Evolutionary conservation across 2,329 filamentous ascomycete genomes (phyloP).

Genomic region (Beauveria sp.): DNA sequence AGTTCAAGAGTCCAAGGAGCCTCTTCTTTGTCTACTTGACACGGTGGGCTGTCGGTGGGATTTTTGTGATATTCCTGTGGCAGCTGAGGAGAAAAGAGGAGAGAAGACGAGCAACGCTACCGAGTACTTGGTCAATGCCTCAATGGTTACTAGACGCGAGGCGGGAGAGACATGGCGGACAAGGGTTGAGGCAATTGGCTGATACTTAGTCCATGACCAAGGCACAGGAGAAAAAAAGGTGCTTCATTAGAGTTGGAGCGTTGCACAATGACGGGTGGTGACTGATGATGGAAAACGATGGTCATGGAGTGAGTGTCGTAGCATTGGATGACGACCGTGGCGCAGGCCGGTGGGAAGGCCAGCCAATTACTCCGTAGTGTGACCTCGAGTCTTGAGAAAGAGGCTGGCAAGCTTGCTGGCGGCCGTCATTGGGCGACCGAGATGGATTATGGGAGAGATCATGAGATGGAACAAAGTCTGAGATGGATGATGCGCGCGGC

Average conservation of each 20-base stretch:
- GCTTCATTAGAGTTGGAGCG: no score
- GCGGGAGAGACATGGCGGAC: background rate
- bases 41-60: no score
- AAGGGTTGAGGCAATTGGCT: background rate
- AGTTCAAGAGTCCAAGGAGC: no score
- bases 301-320: background rate
- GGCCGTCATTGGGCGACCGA: background rate
- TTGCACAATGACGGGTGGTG: background rate
- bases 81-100: background rate
- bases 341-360: no score
- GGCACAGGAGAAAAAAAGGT: no score
- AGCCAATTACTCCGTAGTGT: background rate
- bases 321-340: background rate
- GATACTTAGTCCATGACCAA: no score
- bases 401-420: background rate
- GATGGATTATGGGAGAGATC: background rate
- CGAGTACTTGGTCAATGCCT: no score
- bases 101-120: background rate
- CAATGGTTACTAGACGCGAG: background rate
- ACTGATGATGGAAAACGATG: background rate
- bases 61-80: no score
- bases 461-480: background rate
- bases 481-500: background rate
- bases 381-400: background rate
- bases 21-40: no score